Evolutionary conservation across 1,284 basidiomycete species (phyloP), one percentile per base, ranked within the genome.

Genomic region (Caloboletus inedulis): DNA sequence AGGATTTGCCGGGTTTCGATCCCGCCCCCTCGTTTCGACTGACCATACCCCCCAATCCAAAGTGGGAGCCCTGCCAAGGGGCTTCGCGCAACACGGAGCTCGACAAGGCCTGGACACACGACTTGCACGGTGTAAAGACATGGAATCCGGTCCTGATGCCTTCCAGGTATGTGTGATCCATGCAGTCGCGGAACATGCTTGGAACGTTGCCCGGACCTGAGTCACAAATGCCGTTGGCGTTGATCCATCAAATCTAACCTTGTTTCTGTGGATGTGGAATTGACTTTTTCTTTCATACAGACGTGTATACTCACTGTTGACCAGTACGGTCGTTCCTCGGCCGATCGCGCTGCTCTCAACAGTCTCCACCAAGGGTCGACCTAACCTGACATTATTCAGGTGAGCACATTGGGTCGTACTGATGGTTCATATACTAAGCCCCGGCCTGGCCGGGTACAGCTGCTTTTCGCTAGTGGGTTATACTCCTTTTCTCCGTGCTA

Each of bases 301-400:
- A 59, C 76, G 78, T 52, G 61, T 74, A 16, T 81, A 84, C 63
- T 71, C 74, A 48, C 64, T 91, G 56, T 71, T 90, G 71, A 87
- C 84, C 27, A 84, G 84, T 37, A 81, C 79, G 1, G 79, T 89
- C 51, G 71, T 83, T 33, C 89, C 88, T 13, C 78, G 89, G 37
- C 89, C 89, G 3, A 81, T 90, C 53, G 88, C 84, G 0, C 82
- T 91, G 56, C 79, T 90, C 16, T 89, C 87, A 5, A 81, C 84
- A 12, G 54, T 87, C 18, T 79, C 80, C 13, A 59, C 65, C 2
- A 69, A 78, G 43, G 86, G 86, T 1, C 68, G 74, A 1, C 73
- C 77, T 42, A 91, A 91, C 68, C 77, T 91, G 34, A 81, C 85
- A 13, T 82, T 83, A 1, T 84, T 85, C 68, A 84, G 81, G 78